Evolutionary conservation across 2,329 filamentous ascomycete genomes (phyloP).

Genomic region (Ceratocystiopsis minuta): DNA sequence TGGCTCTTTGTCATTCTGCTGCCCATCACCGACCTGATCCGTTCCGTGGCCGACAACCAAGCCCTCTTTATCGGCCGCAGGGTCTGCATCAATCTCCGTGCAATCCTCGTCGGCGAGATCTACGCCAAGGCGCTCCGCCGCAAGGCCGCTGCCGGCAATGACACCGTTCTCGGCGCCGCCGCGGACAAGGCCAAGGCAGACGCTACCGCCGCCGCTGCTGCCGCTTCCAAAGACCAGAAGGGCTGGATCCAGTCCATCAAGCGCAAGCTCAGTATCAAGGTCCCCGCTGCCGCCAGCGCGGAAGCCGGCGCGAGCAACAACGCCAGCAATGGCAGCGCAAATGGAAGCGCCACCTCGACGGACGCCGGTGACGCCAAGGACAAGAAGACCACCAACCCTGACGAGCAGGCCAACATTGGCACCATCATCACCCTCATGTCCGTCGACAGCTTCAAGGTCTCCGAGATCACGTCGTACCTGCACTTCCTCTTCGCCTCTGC

Average conservation of each 20-base stretch:
- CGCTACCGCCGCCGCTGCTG: slow-evolving; percentile 18
- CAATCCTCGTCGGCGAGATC: slow-evolving; percentile 92
- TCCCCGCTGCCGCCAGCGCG: slow-evolving; percentile 16
- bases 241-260: slow-evolving; percentile 32
- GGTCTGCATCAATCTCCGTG: slow-evolving; percentile 80
- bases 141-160: slow-evolving; percentile 63
- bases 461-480: slow-evolving; percentile 82
- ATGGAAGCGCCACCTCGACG: slow-evolving; percentile 10
- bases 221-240: slow-evolving; percentile 16
- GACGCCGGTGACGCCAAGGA: slow-evolving; percentile 15
- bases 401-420: slow-evolving; percentile 75
- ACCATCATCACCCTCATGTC: slow-evolving; percentile 99
- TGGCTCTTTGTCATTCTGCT: slow-evolving; percentile 93
- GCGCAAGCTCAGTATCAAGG: slow-evolving; percentile 39
- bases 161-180: slow-evolving; percentile 51
- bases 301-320: slow-evolving; percentile 29
- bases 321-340: slow-evolving; percentile 7
- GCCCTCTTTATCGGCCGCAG: slow-evolving; percentile 87
- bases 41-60: slow-evolving; percentile 69
- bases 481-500: slow-evolving; percentile 91
- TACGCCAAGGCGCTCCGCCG: slow-evolving; percentile 89
- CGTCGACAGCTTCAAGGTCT: slow-evolving; percentile 97
- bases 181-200: slow-evolving; percentile 15
- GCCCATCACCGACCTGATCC: slow-evolving; percentile 63
- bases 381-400: slow-evolving; percentile 20